These are phyloP conservation scores for Hymenoscyphus repandus DNA, from an alignment of 2,329 filamentous ascomycete species.

Conservation along the genomic window DNA sequence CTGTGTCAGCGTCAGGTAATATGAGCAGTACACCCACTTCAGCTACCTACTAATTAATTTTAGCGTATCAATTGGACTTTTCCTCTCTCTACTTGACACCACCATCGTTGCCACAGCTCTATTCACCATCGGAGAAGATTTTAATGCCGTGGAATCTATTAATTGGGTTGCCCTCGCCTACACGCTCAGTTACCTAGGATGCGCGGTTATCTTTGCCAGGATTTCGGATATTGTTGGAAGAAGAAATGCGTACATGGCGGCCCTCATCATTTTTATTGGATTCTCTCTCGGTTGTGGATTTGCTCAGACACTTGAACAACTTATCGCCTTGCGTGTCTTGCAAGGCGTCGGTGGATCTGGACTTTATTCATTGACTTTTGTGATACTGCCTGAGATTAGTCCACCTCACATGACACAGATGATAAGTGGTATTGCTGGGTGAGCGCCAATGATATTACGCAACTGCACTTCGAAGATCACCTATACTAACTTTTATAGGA, in stretches of 20 bases:
- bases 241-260: constrained; percentile 43
- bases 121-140: constrained; percentile 48
- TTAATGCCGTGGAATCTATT: constrained; percentile 39
- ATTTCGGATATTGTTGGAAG: constrained; percentile 51
- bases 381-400: constrained; percentile 41
- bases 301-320: constrained; percentile 9
- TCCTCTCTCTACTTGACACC: constrained; percentile 55
- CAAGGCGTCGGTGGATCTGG: constrained; percentile 34
- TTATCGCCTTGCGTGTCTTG: constrained; percentile 17
- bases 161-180: constrained; percentile 54
- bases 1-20: constrained; percentile 7
- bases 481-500: too few species aligned
- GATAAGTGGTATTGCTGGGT: not conserved
- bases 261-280: constrained; percentile 47
- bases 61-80: constrained; percentile 47
- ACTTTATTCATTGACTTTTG: constrained; percentile 17
- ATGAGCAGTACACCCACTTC: not conserved
- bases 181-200: constrained; percentile 39
- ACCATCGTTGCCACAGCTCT: constrained; percentile 56
- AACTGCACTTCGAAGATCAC: too few species aligned
- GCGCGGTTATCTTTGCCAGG: constrained; percentile 48
- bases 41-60: not conserved
- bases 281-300: constrained; percentile 37
- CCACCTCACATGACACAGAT: constrained; percentile 24
- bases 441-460: too few species aligned